Conservation (phyloP, 768 basidiomycete genomes). For the Polyporus arcularius region DNA sequence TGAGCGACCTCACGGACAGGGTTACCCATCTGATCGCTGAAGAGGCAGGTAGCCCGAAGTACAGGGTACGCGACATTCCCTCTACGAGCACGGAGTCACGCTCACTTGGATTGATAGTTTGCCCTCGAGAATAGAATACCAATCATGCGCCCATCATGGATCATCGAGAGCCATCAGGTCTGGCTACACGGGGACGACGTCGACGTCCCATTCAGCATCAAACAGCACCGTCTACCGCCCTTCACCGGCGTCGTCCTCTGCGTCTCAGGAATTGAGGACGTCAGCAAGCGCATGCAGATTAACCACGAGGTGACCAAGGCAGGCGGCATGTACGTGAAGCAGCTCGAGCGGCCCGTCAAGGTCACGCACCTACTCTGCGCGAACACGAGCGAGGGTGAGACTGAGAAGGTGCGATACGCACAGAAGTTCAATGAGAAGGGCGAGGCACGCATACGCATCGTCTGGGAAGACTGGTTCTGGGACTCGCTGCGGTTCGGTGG, state of each 20-base stretch:
- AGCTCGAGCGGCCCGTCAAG: conserved; percentile 72
- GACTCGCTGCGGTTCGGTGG: conserved; percentile 78
- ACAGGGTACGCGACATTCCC: conserved; percentile 47
- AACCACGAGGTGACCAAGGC: conserved; percentile 56
- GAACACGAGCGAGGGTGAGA: conserved; percentile 50
- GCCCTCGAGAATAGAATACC: conserved; percentile 81
- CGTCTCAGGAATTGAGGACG: conserved; percentile 73
- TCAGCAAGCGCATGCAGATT: conserved; percentile 61
- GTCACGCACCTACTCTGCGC: conserved; percentile 88
- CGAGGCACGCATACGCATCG: conserved; percentile 73
- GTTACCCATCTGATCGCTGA: conserved; percentile 87
- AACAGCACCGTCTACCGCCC: conserved; percentile 63
- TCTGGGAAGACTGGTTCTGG: conserved; percentile 99
- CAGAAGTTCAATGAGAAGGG: conserved; percentile 68
- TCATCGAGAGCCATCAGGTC: conserved; percentile 63
- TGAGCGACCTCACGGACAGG: conserved; percentile 74
- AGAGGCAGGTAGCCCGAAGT: conserved; percentile 85
- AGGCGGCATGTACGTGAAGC: conserved; percentile 72
- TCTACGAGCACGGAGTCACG: neutral
- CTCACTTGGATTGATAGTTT: conserved; percentile 51
- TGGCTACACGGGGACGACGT: conserved; percentile 86
- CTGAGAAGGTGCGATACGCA: conserved; percentile 80
- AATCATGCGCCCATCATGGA: conserved; percentile 78
- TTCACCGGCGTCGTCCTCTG: conserved; percentile 74
- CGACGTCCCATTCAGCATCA: conserved; percentile 60